These are phyloP conservation scores for Hippophae rhamnoides DNA, from an alignment of 306 rosid species.

Conservation along the genomic window DNA sequence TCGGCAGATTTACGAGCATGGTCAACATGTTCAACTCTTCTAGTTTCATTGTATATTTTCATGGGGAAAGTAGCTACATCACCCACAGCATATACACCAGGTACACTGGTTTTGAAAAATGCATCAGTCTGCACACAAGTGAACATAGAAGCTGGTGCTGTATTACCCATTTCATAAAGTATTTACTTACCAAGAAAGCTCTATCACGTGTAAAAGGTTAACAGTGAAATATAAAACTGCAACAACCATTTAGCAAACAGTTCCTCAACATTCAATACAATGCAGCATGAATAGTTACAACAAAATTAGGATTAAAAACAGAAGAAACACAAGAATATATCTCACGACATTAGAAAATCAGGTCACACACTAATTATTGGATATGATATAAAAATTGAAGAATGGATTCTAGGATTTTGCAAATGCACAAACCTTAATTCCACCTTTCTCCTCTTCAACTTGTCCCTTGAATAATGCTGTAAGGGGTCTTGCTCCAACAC, in stretches of 20 bases:
- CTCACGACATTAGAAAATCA: neutral
- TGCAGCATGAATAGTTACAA: neutral
- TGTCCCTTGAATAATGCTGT: slow-evolving; percentile 79
- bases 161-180: too few species aligned
- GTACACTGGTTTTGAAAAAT: slow-evolving; percentile 68
- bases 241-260: too few species aligned
- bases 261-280: too few species aligned
- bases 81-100: slow-evolving; percentile 93
- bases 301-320: neutral
- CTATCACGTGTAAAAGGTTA: neutral
- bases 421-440: slow-evolving; percentile 61
- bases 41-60: slow-evolving; percentile 68
- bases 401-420: neutral
- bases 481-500: slow-evolving; percentile 88
- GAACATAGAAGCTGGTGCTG: neutral
- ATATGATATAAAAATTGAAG: neutral
- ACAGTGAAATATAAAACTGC: neutral
- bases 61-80: slow-evolving; percentile 94
- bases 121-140: slow-evolving; percentile 60
- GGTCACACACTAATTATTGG: neutral
- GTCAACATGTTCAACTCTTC: slow-evolving; percentile 96
- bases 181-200: neutral
- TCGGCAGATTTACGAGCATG: slow-evolving; percentile 99
- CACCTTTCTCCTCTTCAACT: slow-evolving; percentile 90
- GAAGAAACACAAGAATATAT: neutral